phyloP scores from a whole-genome alignment of 805 yeast genomes.

The Kluyveromyces dobzhanskii region DNA sequence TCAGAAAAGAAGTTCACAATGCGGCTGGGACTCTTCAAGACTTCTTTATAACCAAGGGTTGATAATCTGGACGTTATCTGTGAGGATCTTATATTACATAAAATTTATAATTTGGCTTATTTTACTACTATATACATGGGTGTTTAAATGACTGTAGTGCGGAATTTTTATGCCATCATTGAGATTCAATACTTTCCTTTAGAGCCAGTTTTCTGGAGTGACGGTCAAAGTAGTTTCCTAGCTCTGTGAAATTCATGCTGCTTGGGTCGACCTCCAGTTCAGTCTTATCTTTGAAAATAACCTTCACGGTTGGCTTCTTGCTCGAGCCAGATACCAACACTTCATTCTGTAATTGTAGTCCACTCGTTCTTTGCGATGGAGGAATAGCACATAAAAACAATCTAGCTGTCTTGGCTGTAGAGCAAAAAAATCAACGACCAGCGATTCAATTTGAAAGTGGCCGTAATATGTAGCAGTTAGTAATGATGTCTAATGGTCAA shows the following conservation, averaged over 20 bases:
- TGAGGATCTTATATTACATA: too few relatives aligned
- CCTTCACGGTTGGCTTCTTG: conserved; percentile 56
- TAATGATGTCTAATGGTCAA: too few relatives aligned
- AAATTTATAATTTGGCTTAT: too few relatives aligned
- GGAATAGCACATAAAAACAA: conserved; percentile 75
- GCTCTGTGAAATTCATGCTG: conserved; percentile 45
- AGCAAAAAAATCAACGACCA: not conserved
- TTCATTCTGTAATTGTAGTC: conserved; percentile 52
- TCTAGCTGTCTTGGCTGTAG: conserved; percentile 64
- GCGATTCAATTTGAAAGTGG: too few relatives aligned
- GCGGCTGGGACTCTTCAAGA: too few relatives aligned
- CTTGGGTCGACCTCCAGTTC: conserved; percentile 61
- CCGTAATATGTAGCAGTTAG: too few relatives aligned
- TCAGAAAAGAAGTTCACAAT: too few relatives aligned
- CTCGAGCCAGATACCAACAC: conserved; percentile 41
- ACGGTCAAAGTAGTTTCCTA: conserved; percentile 60
- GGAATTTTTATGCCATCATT: conserved; percentile 4
- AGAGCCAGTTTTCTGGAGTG: conserved; percentile 75
- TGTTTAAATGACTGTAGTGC: too few relatives aligned
- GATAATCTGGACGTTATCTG: too few relatives aligned
- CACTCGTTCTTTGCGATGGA: conserved; percentile 53
- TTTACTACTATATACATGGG: too few relatives aligned
- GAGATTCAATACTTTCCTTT: conserved; percentile 53
- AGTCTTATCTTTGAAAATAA: conserved; percentile 75
- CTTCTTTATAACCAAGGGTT: too few relatives aligned